Base-by-base conservation (phyloP, 768 basidiomycete genomes). In the Trametes cingulata region DNA sequence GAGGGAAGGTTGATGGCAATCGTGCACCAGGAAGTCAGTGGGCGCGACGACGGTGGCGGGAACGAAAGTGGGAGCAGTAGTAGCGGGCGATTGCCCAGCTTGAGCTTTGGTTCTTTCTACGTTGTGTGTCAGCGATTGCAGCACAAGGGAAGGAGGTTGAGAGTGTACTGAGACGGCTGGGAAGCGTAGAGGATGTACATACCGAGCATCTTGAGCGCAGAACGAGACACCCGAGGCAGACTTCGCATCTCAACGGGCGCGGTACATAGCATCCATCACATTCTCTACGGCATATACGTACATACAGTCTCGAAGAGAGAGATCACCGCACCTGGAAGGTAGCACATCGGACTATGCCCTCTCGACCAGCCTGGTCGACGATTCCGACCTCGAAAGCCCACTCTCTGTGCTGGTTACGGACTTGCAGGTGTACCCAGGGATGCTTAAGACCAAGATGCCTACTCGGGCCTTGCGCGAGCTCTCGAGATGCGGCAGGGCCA, bases 301-400 rank as follows among this genome's bases (percentile, higher is more conserved):
- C 14, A 49, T 52, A 37, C 24, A 56, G 15, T 33, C 51, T 29
- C 24, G 36, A 29, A 29, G 58, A 57, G 22, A 29, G 57, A 39
- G 56, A 48, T 54, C 41, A 43, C 22, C 58, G 41, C 63, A 93
- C 91, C 87, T 92, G 91, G 64, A 93, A 93, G 6, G 91, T 92
- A 22, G 90, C 90, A 64, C 85, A 81, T 35, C 90, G 78, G 36
- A 91, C 69, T 51, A 82, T 71, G 2, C 91, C 90, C 62, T 76
- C 76, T 58, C 81, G 77, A 14, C 85, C 84, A 13, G 72, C 71
- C 55, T 79, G 80, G 75, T 93, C 91, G 54, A 85, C 82, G 27
- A 93, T 66, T 6, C 90, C 90, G 17, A 91, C 78, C 73, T 92
- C 90, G 62, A 92, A 84, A 15, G 85, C 80, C 87, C 88, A 91